phyloP scores from a whole-genome alignment of 2,329 filamentous ascomycete species.

The Berkeleyomyces rouxiae region DNA sequence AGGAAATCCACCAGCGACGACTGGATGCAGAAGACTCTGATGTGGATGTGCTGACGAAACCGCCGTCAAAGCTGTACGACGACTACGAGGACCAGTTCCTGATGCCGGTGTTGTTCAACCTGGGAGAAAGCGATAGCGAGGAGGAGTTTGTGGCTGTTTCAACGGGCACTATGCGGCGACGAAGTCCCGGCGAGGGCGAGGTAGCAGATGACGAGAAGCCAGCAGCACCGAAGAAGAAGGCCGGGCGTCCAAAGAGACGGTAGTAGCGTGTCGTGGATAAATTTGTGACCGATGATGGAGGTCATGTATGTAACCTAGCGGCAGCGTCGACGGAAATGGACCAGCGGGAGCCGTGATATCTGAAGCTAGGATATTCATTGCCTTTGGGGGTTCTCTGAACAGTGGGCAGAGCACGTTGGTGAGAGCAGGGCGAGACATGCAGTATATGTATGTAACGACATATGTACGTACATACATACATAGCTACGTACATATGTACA shows the following conservation, averaged over 20 bases:
- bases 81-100: slow-evolving; percentile 51
- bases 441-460: background rate
- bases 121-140: slow-evolving; percentile 88
- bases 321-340: too few relatives aligned
- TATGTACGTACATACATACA: too few relatives aligned
- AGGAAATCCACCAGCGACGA: slow-evolving; percentile 81
- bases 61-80: slow-evolving; percentile 44
- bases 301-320: background rate
- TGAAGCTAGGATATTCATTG: too few relatives aligned
- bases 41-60: slow-evolving; percentile 72
- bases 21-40: slow-evolving; percentile 87
- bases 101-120: slow-evolving; percentile 85
- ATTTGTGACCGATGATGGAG: background rate
- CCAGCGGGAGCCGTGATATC: too few relatives aligned
- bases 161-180: slow-evolving; percentile 69
- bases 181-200: slow-evolving; percentile 60
- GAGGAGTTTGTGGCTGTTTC: slow-evolving; percentile 61
- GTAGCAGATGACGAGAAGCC: slow-evolving; percentile 34
- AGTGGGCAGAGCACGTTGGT: background rate
- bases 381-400: too few relatives aligned
- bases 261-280: slow-evolving; percentile 12
- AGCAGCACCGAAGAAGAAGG: slow-evolving; percentile 26
- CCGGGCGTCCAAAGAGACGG: slow-evolving; percentile 28
- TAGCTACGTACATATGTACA: too few relatives aligned
- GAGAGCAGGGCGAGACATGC: background rate